phyloP scores from a whole-genome alignment of 345 rosid genomes.

The Kernera saxatilis region DNA sequence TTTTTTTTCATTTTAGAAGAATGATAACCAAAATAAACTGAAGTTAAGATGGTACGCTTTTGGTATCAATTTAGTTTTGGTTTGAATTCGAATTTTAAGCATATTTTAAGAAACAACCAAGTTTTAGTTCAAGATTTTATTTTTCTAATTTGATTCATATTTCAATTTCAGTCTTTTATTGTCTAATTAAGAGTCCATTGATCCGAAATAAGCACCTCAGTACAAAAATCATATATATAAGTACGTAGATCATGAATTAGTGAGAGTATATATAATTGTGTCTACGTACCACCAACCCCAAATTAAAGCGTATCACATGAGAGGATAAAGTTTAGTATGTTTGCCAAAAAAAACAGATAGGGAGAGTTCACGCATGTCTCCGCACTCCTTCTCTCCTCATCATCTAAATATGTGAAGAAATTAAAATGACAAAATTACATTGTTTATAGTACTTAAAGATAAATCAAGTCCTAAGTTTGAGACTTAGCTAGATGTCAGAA shows the following conservation, averaged over 20 bases:
- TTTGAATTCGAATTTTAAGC: not conserved
- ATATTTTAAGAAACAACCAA: too few species aligned
- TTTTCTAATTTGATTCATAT: too few species aligned
- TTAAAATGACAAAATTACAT: not conserved
- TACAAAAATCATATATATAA: not conserved
- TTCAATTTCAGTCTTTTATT: too few species aligned
- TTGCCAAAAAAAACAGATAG: slow-evolving; percentile 7
- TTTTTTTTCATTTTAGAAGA: not conserved
- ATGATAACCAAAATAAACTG: too few species aligned
- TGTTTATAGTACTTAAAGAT: not conserved
- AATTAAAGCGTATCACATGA: slow-evolving; percentile 18
- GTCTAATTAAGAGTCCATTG: not conserved
- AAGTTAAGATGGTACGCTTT: not conserved
- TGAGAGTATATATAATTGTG: not conserved
- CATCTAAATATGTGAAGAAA: not conserved
- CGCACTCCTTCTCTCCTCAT: not conserved
- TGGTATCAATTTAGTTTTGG: not conserved
- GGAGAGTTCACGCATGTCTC: not conserved
- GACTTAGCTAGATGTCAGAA: not conserved
- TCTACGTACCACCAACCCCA: slow-evolving; percentile 17
- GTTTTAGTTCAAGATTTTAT: not conserved
- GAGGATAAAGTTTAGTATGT: not conserved
- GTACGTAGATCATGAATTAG: not conserved
- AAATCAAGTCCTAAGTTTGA: not conserved
- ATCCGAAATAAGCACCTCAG: not conserved